phyloP scores from a whole-genome alignment of 2,329 filamentous ascomycete genomes.

The Trichoderma sp. region DNA sequence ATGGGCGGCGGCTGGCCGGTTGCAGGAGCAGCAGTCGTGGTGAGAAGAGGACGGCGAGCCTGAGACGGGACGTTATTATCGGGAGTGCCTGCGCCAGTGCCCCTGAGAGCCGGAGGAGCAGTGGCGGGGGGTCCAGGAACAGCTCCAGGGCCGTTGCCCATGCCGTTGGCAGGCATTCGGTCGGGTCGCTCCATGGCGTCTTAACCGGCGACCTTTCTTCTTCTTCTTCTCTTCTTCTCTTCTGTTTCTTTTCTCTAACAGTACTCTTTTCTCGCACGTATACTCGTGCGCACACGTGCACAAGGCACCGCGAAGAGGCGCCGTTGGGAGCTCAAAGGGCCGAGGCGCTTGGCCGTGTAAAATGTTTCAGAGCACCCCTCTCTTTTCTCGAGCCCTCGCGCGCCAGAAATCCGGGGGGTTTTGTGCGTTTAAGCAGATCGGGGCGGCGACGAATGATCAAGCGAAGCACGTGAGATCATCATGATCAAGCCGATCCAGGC shows the following conservation, averaged over 20 bases:
- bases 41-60: slow-evolving; percentile 46
- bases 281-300: not conserved
- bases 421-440: slow-evolving; percentile 37
- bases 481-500: slow-evolving; percentile 31
- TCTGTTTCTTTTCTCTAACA: not conserved
- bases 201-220: slow-evolving; percentile 29
- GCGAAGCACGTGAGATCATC: slow-evolving; percentile 40
- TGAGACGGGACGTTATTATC: slow-evolving; percentile 50
- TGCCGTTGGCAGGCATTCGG: slow-evolving; percentile 36
- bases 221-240: not conserved
- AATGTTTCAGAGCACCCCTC: slow-evolving; percentile 41
- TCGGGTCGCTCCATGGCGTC: slow-evolving; percentile 44
- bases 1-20: slow-evolving; percentile 47
- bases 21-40: slow-evolving; percentile 43
- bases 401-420: slow-evolving; percentile 26
- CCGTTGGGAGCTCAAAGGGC: slow-evolving; percentile 23
- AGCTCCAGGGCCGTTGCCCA: slow-evolving; percentile 26
- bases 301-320: not conserved
- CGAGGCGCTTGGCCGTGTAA: slow-evolving; percentile 28
- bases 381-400: slow-evolving; percentile 27
- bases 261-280: not conserved
- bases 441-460: slow-evolving; percentile 36
- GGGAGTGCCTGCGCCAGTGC: slow-evolving; percentile 37
- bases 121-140: slow-evolving; percentile 30
- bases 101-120: slow-evolving; percentile 40